Conservation (phyloP, 2,329 filamentous ascomycete genomes). For the Penicillium verrucosum region DNA sequence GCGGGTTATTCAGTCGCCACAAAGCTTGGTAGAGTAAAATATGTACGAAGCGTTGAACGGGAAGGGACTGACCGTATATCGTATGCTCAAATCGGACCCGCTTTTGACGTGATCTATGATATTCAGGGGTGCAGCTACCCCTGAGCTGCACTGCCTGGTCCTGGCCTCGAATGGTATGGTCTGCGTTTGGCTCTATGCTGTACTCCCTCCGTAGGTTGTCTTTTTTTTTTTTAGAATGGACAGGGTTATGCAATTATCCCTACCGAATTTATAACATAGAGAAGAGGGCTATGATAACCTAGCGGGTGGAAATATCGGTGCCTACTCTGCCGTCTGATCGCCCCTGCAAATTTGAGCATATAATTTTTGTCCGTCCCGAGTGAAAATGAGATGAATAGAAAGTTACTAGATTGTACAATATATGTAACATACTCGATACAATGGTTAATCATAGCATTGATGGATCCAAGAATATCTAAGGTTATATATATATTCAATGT, state of each 20-base stretch:
- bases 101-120: conserved; percentile 2
- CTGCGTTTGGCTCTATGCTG: neutral
- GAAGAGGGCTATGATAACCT: neutral
- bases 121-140: neutral
- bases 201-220: neutral
- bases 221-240: too few relatives aligned
- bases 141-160: neutral
- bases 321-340: conserved; percentile 1
- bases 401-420: neutral
- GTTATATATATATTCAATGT: neutral
- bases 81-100: neutral
- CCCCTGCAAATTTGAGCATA: neutral
- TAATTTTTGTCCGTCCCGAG: neutral
- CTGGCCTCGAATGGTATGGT: neutral
- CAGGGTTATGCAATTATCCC: neutral
- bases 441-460: neutral
- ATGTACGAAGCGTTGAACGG: neutral
- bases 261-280: too few relatives aligned
- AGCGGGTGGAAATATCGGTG: neutral
- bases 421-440: neutral
- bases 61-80: neutral
- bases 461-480: neutral
- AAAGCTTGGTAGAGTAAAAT: conserved; percentile 1
- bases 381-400: neutral
- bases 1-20: neutral